phyloP scores from a whole-genome alignment of 441 rosid species.

The Erysimum pusillum region DNA sequence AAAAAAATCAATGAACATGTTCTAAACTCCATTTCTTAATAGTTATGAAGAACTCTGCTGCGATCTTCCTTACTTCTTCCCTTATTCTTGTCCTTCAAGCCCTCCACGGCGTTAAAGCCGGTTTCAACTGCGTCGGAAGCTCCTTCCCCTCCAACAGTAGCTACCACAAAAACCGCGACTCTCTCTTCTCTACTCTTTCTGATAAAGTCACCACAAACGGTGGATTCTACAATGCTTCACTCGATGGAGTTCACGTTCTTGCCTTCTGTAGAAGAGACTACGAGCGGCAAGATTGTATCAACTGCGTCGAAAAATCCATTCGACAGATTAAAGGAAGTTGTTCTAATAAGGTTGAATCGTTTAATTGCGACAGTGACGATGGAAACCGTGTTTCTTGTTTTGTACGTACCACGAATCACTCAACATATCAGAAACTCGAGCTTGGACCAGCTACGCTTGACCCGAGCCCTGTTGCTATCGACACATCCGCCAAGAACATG shows the following conservation, averaged over 20 bases:
- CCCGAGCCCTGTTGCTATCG: not conserved
- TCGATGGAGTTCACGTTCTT: constrained; percentile 46
- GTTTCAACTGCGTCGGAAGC: constrained; percentile 19
- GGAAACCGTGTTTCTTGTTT: constrained; percentile 36
- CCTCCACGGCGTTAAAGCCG: constrained; percentile 28
- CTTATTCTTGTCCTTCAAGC: constrained; percentile 28
- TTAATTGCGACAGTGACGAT: constrained; percentile 28
- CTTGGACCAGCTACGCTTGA: constrained; percentile 25
- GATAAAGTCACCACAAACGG: constrained; percentile 27
- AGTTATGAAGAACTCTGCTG: constrained; percentile 13
- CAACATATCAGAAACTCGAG: constrained; percentile 30
- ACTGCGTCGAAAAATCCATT: constrained; percentile 19
- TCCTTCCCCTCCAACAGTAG: constrained; percentile 32
- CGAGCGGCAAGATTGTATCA: constrained; percentile 35
- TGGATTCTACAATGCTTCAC: constrained; percentile 44
- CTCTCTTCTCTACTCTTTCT: constrained; percentile 47
- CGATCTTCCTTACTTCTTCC: not conserved
- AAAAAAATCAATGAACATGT: not conserved
- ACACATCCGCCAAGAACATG: constrained; percentile 22
- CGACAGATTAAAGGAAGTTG: constrained; percentile 29
- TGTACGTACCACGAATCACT: constrained; percentile 41
- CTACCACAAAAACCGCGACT: constrained; percentile 39
- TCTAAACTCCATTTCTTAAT: not conserved
- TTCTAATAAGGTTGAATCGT: constrained; percentile 36
- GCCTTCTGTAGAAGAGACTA: constrained; percentile 44